Evolutionary conservation across 2,329 filamentous ascomycete species (phyloP).

Genomic region (Incumbomyces delicatus): DNA sequence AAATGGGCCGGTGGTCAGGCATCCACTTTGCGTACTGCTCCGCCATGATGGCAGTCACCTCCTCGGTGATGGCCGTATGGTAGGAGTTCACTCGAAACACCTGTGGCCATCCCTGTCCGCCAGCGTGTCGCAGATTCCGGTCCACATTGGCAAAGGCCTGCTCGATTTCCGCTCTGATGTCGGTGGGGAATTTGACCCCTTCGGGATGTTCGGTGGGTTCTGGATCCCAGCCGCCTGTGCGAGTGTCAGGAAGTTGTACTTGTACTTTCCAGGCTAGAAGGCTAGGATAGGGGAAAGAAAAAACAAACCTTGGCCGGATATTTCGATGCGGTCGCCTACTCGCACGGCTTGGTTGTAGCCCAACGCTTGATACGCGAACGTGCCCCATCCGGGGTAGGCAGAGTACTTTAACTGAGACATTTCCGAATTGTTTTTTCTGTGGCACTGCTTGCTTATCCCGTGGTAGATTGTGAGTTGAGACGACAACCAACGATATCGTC

Average conservation of each 20-base stretch:
- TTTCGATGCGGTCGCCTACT: slow-evolving; percentile 39
- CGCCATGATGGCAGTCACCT: slow-evolving; percentile 34
- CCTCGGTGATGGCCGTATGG: slow-evolving; percentile 33
- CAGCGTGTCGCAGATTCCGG: slow-evolving; percentile 40
- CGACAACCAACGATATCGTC: no score
- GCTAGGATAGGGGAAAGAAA: slow-evolving; percentile 1
- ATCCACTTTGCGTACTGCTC: slow-evolving; percentile 41
- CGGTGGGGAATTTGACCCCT: neutral
- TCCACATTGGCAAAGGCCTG: slow-evolving; percentile 50
- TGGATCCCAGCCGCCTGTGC: neutral
- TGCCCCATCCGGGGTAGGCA: neutral
- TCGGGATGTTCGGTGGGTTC: neutral
- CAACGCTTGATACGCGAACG: neutral
- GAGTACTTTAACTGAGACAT: neutral
- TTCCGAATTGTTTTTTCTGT: no score
- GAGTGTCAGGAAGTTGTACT: neutral
- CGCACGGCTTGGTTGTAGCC: slow-evolving; percentile 41
- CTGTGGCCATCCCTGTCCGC: slow-evolving; percentile 46
- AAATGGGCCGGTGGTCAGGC: slow-evolving; percentile 43
- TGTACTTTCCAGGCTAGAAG: neutral
- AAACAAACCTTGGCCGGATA: slow-evolving; percentile 35
- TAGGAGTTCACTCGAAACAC: slow-evolving; percentile 43
- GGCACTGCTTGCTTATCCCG: no score
- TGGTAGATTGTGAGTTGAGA: no score
- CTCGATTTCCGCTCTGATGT: slow-evolving; percentile 33